Evolutionary conservation across 1,139 yeast genomes (phyloP).

Genomic region (Pichia sp.): DNA sequence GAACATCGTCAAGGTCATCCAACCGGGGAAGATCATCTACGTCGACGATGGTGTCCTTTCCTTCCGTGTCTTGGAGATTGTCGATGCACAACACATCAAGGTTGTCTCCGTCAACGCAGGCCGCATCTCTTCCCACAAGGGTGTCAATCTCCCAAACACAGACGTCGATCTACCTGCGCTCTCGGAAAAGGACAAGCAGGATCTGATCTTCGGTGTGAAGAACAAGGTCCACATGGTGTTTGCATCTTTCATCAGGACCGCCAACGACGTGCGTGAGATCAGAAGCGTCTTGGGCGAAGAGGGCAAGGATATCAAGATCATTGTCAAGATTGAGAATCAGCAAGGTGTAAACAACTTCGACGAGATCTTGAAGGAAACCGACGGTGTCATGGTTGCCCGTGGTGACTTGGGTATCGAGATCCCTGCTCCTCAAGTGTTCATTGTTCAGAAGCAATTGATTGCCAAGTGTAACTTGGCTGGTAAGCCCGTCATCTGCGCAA

Average conservation of each 20-base stretch:
- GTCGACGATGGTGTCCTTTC: slow-evolving; percentile 97
- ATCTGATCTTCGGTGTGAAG: slow-evolving; percentile 90
- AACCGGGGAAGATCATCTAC: slow-evolving; percentile 82
- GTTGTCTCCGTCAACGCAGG: slow-evolving; percentile 92
- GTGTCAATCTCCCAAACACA: slow-evolving; percentile 98
- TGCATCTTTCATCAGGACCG: slow-evolving; percentile 97
- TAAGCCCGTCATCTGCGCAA: slow-evolving; percentile 99
- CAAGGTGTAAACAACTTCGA: slow-evolving; percentile 99
- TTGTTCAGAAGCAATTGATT: slow-evolving; percentile 97
- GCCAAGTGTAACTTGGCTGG: slow-evolving; percentile 99
- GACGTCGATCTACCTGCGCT: slow-evolving; percentile 98
- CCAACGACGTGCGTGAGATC: slow-evolving; percentile 81
- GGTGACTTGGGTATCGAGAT: slow-evolving; percentile 99
- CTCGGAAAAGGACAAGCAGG: slow-evolving; percentile 92
- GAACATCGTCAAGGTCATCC: slow-evolving; percentile 92
- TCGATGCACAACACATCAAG: slow-evolving; percentile 74
- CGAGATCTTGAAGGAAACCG: slow-evolving; percentile 88
- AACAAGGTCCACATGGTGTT: slow-evolving; percentile 97
- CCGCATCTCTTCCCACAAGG: slow-evolving; percentile 94
- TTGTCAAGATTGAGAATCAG: slow-evolving; percentile 96
- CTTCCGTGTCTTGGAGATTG: slow-evolving; percentile 81
- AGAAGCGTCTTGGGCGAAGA: slow-evolving; percentile 95
- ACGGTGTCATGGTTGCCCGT: slow-evolving; percentile 99
- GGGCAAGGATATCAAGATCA: slow-evolving; percentile 92
- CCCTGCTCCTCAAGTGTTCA: slow-evolving; percentile 98